A percentile compares a stretch with the other conserved stretches of the same genome.
phyloP scores from a whole-genome alignment of 2,329 filamentous ascomycete genomes.

The Bipolaris zeicola region DNA sequence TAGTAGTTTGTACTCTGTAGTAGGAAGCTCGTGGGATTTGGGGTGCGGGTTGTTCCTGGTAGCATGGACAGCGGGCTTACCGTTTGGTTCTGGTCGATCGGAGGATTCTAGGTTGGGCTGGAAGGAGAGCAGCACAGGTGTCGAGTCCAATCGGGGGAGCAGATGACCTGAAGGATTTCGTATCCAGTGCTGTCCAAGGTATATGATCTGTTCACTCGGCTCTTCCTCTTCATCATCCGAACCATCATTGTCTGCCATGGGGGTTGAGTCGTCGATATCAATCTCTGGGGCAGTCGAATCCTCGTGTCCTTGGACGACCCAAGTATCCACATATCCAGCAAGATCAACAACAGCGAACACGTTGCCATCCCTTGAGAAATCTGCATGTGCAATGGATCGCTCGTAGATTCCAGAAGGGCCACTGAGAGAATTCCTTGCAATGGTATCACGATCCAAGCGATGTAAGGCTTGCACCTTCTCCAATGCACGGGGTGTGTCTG shows the following conservation, averaged over 20 bases:
- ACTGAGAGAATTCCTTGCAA: conserved; percentile 52
- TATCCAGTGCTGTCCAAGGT: conserved; percentile 71
- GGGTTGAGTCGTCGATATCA: conserved; percentile 43
- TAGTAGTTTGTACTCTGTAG: conserved; percentile 61
- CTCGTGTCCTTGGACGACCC: conserved; percentile 69
- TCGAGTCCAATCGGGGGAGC: conserved; percentile 53
- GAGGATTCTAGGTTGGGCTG: conserved; percentile 43
- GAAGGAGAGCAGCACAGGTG: conserved; percentile 55
- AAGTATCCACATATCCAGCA: conserved; percentile 85
- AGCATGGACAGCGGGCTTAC: conserved; percentile 56
- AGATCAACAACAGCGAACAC: conserved; percentile 81
- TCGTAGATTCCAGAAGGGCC: conserved; percentile 78
- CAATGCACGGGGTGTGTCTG: conserved; percentile 47
- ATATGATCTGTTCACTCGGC: conserved; percentile 54
- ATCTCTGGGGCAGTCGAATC: conserved; percentile 53
- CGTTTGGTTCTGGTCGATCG: conserved; percentile 45
- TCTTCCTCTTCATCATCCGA: conserved; percentile 56
- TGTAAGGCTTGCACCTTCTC: conserved; percentile 48
- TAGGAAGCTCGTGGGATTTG: conserved; percentile 62
- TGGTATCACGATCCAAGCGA: conserved; percentile 41
- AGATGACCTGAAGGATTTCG: conserved; percentile 69
- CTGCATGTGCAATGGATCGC: conserved; percentile 71
- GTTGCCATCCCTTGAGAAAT: conserved; percentile 80
- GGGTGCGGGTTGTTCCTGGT: conserved; percentile 59
- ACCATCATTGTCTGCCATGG: conserved; percentile 41